These are phyloP conservation scores for Mortierella hygrophila DNA, from an alignment of 192 early-diverging fungal genomes.

Conservation along the genomic window DNA sequence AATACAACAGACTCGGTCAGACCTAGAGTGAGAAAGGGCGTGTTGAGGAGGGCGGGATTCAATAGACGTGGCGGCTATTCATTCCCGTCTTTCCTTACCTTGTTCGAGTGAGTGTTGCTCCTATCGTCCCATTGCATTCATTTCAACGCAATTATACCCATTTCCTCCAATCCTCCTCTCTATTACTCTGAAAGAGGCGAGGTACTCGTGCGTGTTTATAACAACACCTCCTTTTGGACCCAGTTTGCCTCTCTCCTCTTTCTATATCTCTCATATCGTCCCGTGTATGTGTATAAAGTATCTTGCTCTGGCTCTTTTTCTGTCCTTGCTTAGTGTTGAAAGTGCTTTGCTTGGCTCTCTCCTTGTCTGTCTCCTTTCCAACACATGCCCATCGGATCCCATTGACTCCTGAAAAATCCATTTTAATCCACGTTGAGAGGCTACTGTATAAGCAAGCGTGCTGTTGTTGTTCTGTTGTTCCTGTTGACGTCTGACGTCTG, in stretches of 20 bases:
- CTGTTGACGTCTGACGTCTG: background rate
- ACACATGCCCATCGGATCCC: slow-evolving; percentile 17
- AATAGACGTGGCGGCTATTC: background rate
- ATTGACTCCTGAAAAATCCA: slow-evolving; percentile 43
- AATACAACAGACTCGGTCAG: background rate
- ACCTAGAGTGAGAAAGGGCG: background rate
- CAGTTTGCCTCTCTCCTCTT: background rate
- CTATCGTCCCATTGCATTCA: slow-evolving; percentile 2
- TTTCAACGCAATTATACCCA: background rate
- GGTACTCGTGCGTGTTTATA: background rate
- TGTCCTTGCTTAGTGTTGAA: slow-evolving; percentile 1
- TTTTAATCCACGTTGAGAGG: slow-evolving; percentile 31
- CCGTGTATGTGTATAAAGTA: background rate
- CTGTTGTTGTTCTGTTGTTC: background rate
- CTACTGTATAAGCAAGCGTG: background rate
- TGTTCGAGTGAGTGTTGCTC: background rate
- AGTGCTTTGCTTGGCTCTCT: slow-evolving; percentile 15
- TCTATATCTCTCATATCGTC: background rate
- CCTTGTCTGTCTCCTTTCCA: slow-evolving; percentile 28
- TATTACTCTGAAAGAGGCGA: background rate
- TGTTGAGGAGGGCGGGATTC: too few species aligned
- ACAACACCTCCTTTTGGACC: background rate
- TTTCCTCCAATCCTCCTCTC: slow-evolving; percentile 7
- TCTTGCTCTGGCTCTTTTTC: background rate
- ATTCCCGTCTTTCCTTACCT: slow-evolving; percentile 3